A percentile compares a stretch with the other conserved stretches of the same genome.
Evolutionary conservation across 305 asterid genomes (phyloP).

Genomic region (Solanum hybrid): DNA sequence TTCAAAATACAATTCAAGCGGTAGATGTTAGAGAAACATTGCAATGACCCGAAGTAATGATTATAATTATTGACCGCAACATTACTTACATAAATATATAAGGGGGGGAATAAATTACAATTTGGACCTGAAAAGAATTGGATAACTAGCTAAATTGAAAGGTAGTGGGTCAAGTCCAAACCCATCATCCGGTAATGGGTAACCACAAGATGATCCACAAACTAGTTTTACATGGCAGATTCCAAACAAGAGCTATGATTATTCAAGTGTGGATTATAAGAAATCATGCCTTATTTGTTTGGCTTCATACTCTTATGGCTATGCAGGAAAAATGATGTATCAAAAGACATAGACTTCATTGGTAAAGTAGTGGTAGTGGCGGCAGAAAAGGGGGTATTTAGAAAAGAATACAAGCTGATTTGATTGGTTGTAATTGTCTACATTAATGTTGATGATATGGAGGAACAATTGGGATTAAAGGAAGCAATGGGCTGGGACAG

Average conservation of each 20-base stretch:
- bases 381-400: not conserved
- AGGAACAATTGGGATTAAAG: not conserved
- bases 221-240: not conserved
- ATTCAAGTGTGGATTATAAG: not conserved
- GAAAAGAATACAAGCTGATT: not conserved
- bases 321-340: not conserved
- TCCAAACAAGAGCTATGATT: not conserved
- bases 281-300: not conserved
- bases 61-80: not conserved
- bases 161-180: not conserved
- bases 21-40: conserved; percentile 20
- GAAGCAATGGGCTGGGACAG: not conserved
- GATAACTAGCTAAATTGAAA: not conserved
- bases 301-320: not conserved
- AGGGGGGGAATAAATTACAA: not conserved
- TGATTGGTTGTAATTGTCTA: not conserved
- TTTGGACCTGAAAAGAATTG: not conserved
- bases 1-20: conserved; percentile 32
- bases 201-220: not conserved
- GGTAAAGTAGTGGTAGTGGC: not conserved
- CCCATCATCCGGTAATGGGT: not conserved
- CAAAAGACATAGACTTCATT: not conserved
- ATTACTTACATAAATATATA: not conserved
- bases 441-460: not conserved
- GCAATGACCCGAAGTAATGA: not conserved